These are phyloP conservation scores for Amborella trichopoda DNA, from an alignment of 164 flowering plant species.

Conservation along the genomic window DNA sequence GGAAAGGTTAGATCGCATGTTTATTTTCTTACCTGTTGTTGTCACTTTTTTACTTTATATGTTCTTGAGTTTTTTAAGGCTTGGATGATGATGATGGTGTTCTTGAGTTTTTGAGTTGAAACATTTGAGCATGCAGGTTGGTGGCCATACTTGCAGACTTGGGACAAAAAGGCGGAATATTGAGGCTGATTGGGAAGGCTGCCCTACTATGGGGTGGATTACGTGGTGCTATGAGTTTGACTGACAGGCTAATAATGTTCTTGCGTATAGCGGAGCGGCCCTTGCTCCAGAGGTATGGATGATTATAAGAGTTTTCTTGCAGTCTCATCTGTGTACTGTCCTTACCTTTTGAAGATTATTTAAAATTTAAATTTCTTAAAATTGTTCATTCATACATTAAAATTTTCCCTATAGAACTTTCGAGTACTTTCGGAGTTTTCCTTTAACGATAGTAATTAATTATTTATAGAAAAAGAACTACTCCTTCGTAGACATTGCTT, in stretches of 20 bases:
- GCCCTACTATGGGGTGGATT: slow-evolving; percentile 97
- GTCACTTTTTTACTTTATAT: background rate
- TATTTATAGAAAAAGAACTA: too few species aligned
- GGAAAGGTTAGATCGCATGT: slow-evolving; percentile 42
- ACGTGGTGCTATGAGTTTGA: slow-evolving; percentile 96
- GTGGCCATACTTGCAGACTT: slow-evolving; percentile 75
- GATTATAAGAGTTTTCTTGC: slow-evolving; percentile 1
- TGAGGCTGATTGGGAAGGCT: slow-evolving; percentile 71
- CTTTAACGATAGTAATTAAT: too few species aligned
- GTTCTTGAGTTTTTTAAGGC: slow-evolving; percentile 1
- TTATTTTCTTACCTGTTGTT: background rate
- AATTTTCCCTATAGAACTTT: too few species aligned
- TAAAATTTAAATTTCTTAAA: too few species aligned
- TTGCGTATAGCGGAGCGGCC: slow-evolving; percentile 79
- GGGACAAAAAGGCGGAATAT: slow-evolving; percentile 79
- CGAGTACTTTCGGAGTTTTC: too few species aligned
- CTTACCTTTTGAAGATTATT: too few species aligned
- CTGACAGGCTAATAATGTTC: slow-evolving; percentile 69
- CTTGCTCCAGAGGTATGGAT: slow-evolving; percentile 54
- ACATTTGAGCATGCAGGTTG: slow-evolving; percentile 36
- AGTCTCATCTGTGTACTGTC: background rate
- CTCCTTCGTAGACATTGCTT: too few species aligned
- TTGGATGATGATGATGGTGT: background rate
- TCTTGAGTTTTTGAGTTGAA: slow-evolving; percentile 2
- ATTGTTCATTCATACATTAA: too few species aligned